Evolutionary conservation across 805 yeast species (phyloP).

Genomic region (Cyberlindnera maclurae): DNA sequence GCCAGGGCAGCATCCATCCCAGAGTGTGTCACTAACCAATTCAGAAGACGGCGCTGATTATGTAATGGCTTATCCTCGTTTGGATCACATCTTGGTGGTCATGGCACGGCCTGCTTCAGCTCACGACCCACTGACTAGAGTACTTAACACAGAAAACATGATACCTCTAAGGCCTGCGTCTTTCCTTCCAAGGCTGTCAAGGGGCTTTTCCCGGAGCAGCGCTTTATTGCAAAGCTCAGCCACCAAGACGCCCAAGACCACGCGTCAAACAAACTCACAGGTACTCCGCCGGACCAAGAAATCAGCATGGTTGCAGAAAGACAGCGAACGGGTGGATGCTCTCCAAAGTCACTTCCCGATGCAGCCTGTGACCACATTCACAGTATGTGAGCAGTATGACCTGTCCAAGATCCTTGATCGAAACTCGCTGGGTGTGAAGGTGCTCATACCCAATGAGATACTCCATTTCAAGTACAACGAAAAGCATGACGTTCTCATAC

Average conservation of each 20-base stretch:
- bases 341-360: slow-evolving; percentile 6
- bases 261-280: slow-evolving; percentile 8
- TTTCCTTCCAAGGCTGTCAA: too few species aligned
- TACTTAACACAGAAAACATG: too few species aligned
- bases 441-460: slow-evolving; percentile 62
- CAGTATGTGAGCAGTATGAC: slow-evolving; percentile 68
- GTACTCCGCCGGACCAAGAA: slow-evolving; percentile 11
- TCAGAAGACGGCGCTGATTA: too few species aligned
- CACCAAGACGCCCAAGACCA: slow-evolving; percentile 5
- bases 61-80: too few species aligned
- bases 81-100: too few species aligned
- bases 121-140: too few species aligned
- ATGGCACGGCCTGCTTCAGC: too few species aligned
- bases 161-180: too few species aligned
- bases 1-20: too few species aligned
- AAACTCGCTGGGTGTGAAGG: slow-evolving; percentile 27
- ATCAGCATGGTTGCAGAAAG: slow-evolving; percentile 2
- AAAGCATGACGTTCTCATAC: slow-evolving; percentile 53
- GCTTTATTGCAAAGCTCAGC: background rate
- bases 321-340: slow-evolving; percentile 1
- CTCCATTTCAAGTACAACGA: slow-evolving; percentile 41
- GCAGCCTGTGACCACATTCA: slow-evolving; percentile 56
- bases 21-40: too few species aligned
- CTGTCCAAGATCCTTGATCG: slow-evolving; percentile 32
- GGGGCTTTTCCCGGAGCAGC: too few species aligned